Evolutionary conservation across 768 basidiomycete species (phyloP).

Genomic region (Megacollybia marginata): DNA sequence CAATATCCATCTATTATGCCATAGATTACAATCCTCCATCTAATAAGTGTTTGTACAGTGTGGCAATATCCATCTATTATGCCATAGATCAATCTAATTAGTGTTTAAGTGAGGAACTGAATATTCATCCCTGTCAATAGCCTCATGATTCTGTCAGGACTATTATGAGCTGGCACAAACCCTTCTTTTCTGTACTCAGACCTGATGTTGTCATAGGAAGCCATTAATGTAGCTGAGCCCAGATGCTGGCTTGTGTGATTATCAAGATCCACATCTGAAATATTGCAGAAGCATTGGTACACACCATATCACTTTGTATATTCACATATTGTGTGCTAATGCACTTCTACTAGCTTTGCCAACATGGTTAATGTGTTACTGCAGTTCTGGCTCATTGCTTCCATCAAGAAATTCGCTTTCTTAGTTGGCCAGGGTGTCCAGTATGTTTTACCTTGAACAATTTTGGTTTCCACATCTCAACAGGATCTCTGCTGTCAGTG

Average conservation of each 20-base stretch:
- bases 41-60: not conserved
- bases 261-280: slow-evolving; percentile 14
- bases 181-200: slow-evolving; percentile 8
- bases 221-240: slow-evolving; percentile 12
- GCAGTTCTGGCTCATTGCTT: slow-evolving; percentile 4
- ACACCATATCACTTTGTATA: slow-evolving; percentile 8
- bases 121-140: not conserved
- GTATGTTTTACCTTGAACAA: not conserved
- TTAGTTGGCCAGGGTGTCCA: slow-evolving; percentile 1
- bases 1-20: not conserved
- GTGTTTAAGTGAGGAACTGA: not conserved
- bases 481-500: not conserved
- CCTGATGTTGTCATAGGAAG: slow-evolving; percentile 6
- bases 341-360: slow-evolving; percentile 7
- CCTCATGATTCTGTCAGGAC: not conserved
- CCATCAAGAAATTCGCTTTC: slow-evolving; percentile 1
- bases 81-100: not conserved
- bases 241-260: slow-evolving; percentile 7
- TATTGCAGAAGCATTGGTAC: slow-evolving; percentile 4
- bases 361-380: slow-evolving; percentile 4
- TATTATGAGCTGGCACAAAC: slow-evolving; percentile 5
- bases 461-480: not conserved
- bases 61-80: not conserved
- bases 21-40: not conserved
- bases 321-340: slow-evolving; percentile 7